Evolutionary conservation across 139 green algal species (phyloP), one percentile per base, ranked within the genome.

Genomic region (Desmodesmus armatus): DNA sequence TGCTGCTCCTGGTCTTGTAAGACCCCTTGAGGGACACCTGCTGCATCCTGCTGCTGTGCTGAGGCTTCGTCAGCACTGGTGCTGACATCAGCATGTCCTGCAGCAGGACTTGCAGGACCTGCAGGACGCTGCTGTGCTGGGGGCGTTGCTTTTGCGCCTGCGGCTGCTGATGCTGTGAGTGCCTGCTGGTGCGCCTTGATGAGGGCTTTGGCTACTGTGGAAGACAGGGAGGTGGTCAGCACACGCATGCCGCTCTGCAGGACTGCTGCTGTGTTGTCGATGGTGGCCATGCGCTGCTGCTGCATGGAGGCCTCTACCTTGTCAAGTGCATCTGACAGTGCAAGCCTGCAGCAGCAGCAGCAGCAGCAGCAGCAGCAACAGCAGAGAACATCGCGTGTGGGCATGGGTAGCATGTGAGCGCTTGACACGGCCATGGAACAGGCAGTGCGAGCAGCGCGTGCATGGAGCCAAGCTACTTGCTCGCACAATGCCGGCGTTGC

Each of bases 141-240:
- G 15, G 27, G 27, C 58, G 29, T 13, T 39, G 25, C 53, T 73
- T 67, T 31, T 37, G 11, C 31, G 27, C 19, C 76, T 62, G 51
- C 60, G 37, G 33, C 33, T 72, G 58, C 78, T 75, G 58, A n/a
- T 77, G 78, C 78, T 69, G 78, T 17, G 43, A 84, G 63, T 11
- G 41, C 78, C 62, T 71, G 37, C 63, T 84, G 29, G 40, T 84
- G 78, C 49, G 78, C 78, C 31, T 84, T 25, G 9, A 84, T 84
- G 39, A 84, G 44, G 27, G 55, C 63, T 40, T 58, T 74, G 35
- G 63, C 62, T 13, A 84, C 78, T 47, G 63, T 84, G 4, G 62
- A 77, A 33, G 78, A 84, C 3, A 84, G 78, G 13, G 78, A 84
- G 7, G 78, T 84, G 27, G 78, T 84, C 23, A 84, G 43, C n/a